Evolutionary conservation across 345 rosid species (phyloP).

Genomic region (Moringa oleifera): DNA sequence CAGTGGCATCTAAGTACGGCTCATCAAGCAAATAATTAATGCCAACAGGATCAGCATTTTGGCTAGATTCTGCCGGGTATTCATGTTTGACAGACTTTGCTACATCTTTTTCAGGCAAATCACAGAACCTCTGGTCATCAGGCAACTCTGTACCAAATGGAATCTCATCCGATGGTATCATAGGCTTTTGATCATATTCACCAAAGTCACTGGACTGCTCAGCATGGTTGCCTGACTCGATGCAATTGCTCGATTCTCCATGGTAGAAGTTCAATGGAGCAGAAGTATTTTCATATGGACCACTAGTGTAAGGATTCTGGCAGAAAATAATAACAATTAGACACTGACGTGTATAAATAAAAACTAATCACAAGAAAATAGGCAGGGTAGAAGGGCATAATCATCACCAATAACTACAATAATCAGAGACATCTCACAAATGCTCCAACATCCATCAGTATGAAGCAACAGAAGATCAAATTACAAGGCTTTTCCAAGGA

Average conservation of each 20-base stretch:
- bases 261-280: slow-evolving; percentile 35
- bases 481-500: too few species aligned
- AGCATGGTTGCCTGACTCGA: slow-evolving; percentile 21
- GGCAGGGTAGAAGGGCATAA: neutral
- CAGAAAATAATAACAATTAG: neutral
- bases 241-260: slow-evolving; percentile 53
- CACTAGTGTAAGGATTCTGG: slow-evolving; percentile 38
- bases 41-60: slow-evolving; percentile 28
- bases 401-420: neutral
- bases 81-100: slow-evolving; percentile 43
- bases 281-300: slow-evolving; percentile 37
- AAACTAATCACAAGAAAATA: neutral
- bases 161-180: slow-evolving; percentile 11
- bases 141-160: slow-evolving; percentile 19
- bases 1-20: slow-evolving; percentile 42
- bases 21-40: slow-evolving; percentile 32
- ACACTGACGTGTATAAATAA: neutral
- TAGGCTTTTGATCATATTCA: slow-evolving; percentile 47
- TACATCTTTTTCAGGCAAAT: slow-evolving; percentile 24
- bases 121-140: slow-evolving; percentile 32
- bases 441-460: too few species aligned
- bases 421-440: too few species aligned
- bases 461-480: too few species aligned
- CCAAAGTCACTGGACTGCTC: slow-evolving; percentile 32
- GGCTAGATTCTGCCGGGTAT: slow-evolving; percentile 28